Base-by-base conservation (phyloP, 2,329 filamentous ascomycete genomes). In the Xylaria digitata region DNA sequence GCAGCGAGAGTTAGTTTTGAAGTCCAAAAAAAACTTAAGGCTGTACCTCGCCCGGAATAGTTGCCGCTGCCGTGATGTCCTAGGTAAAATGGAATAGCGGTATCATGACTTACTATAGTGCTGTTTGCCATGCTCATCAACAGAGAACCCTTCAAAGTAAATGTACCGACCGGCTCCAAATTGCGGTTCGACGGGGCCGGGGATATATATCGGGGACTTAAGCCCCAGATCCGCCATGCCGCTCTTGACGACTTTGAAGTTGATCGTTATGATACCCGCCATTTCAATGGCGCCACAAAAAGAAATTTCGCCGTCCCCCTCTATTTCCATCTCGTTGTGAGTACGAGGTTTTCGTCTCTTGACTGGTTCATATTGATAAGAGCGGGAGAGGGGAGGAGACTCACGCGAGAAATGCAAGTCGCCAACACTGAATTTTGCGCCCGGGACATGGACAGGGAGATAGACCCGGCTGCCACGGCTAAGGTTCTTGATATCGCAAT, bases 231-330 rank as follows among this genome's bases (percentile, higher is more conserved):
- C 86, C 50, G 84, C 84, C 75, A 96, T 86, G 21, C 94, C 94
- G 70, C 88, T 86, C 78, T 96, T 96, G 83, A 97, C 89, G 17
- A 97, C 91, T 56, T 87, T 89, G 83, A 97, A 94, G 75, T 96
- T 97, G 79, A 97, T 87, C 2, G 94, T 97, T 73, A 97, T 97
- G 49, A 93, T 83, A 4, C 94, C 94, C 0, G 94, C 93, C 92
- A 97, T 97, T 79, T 97, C 94, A 74, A 97, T 97, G 6, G 94
- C 94, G 21, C 91, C 91, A 70, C 91, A 94, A 76, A 94, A 97
- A 2, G 89, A 93, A 66, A 97, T 96, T 77, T 97, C 94, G 6
- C 94, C 94, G 75, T 97, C 94, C 8, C 94, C 94, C 80, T 96
- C 84, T 86, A 67, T 57, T 40, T 30, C 46, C 42, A 19, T 19